Base-by-base conservation (phyloP, 495 filamentous ascomycete genomes). In the Tuber calosporum region DNA sequence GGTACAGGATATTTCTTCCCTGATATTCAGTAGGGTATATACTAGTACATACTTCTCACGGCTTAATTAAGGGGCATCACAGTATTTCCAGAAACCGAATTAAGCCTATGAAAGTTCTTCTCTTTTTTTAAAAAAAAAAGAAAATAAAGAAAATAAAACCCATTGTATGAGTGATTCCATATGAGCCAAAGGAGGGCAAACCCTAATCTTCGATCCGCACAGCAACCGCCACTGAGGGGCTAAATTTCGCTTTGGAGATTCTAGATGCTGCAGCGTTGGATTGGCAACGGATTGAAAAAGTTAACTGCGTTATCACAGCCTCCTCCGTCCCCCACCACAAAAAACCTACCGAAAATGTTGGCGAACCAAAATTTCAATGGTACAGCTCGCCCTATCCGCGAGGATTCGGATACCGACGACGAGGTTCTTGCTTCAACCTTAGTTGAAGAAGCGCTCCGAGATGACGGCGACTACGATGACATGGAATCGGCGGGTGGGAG, bases 401-500 rank as follows among this genome's bases (percentile, higher is more conserved):
- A 80, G 11, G 76, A 78, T 68, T 79, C 79, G 41, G 80, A 81
- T 72, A 76, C 58, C 62, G 80, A 81, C 26, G 80, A 81, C 43
- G 80, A 81, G 67, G 74, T 70, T 75, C 74, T 81, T 19, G 79
- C 77, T 66, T 77, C 79, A 48, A 79, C 80, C 40, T 66, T 81
- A 19, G 77, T 68, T 34, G 79, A 81, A 40, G 74, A 72, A 17
- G 82, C 82, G 86, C 87, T 48, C 8, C 75, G 78, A 58, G 76
- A 75, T 20, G 72, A 79, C 72, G 82, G 73, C n/a, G 80, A 68
- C 71, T 83, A 78, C 82, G 85, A 75, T 84, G 86, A 79, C 83
- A 75, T 70, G 82, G 85, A 77, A 75, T 70, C 75, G 37, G 76
- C 69, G 45, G 39, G 80, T 22, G 72, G 75, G 15, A 69, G 68